These are phyloP conservation scores for Tuber melanosporum DNA, from an alignment of 495 filamentous ascomycete genomes.

Conservation along the genomic window DNA sequence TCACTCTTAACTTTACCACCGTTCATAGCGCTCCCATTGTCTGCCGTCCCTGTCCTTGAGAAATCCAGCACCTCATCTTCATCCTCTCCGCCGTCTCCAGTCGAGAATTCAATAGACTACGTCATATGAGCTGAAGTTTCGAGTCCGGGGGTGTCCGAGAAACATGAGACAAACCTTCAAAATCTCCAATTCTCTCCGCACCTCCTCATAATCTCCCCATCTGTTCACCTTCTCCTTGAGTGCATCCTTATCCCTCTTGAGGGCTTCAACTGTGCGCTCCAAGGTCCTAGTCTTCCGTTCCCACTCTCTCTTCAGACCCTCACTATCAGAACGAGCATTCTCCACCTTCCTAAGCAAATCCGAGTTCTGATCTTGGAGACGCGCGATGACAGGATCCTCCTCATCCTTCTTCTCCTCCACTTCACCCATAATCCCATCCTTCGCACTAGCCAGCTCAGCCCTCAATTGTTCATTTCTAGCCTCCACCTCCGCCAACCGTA, in stretches of 20 bases:
- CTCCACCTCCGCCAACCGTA: slow-evolving; percentile 83
- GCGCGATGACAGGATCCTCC: slow-evolving; percentile 80
- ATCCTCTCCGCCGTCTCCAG: slow-evolving; percentile 63
- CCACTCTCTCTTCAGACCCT: slow-evolving; percentile 64
- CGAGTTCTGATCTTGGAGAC: slow-evolving; percentile 85
- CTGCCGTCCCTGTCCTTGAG: slow-evolving; percentile 41
- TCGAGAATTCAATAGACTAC: slow-evolving; percentile 88
- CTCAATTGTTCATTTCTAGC: slow-evolving; percentile 89
- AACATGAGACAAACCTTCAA: slow-evolving; percentile 56
- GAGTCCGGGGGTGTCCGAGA: background rate
- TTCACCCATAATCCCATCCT: slow-evolving; percentile 47
- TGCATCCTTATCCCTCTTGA: slow-evolving; percentile 62
- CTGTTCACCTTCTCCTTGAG: slow-evolving; percentile 75
- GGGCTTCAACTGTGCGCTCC: slow-evolving; percentile 62
- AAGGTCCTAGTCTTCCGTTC: slow-evolving; percentile 64
- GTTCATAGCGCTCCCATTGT: slow-evolving; percentile 31
- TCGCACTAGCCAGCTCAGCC: slow-evolving; percentile 73
- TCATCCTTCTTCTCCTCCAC: slow-evolving; percentile 46
- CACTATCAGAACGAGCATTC: slow-evolving; percentile 69
- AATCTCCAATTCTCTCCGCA: slow-evolving; percentile 91
- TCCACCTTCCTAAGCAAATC: slow-evolving; percentile 82
- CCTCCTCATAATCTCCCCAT: slow-evolving; percentile 90
- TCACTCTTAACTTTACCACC: slow-evolving; percentile 44
- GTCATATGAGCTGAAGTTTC: slow-evolving; percentile 7
- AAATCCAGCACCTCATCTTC: slow-evolving; percentile 35